A percentile compares a stretch with the other conserved stretches of the same genome.
phyloP scores from a whole-genome alignment of 768 basidiomycete species.

The Pleurotus citrinopileatus region DNA sequence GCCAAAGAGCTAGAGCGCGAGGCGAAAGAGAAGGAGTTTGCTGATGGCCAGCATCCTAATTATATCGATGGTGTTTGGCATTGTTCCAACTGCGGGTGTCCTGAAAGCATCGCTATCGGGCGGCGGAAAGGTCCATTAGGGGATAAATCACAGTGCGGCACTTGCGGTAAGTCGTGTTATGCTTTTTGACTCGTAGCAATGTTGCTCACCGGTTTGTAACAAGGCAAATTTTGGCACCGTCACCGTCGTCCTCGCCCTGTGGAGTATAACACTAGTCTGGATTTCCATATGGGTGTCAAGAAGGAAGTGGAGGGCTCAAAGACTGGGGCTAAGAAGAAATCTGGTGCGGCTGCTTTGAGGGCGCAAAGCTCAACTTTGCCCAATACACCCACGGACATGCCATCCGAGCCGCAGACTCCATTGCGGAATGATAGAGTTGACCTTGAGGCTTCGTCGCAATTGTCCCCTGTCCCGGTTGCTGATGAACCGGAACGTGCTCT shows the following conservation, averaged over 20 bases:
- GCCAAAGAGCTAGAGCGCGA: conserved; percentile 76
- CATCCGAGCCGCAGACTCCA: conserved; percentile 41
- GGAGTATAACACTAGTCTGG: conserved; percentile 73
- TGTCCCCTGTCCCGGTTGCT: conserved; percentile 22
- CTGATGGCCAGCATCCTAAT: conserved; percentile 80
- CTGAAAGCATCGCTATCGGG: conserved; percentile 82
- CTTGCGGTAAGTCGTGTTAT: conserved; percentile 69
- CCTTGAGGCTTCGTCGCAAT: conserved; percentile 29
- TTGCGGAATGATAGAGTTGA: conserved; percentile 33
- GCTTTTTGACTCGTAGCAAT: conserved; percentile 4
- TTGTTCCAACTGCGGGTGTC: conserved; percentile 93
- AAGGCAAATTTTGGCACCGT: conserved; percentile 90
- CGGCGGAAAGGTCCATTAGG: conserved; percentile 88
- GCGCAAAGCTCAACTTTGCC: conserved; percentile 38
- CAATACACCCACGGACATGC: conserved; percentile 34
- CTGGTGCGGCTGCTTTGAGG: conserved; percentile 46
- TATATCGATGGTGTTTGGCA: conserved; percentile 88
- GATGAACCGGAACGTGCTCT: conserved; percentile 53
- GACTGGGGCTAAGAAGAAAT: conserved; percentile 54
- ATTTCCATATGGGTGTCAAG: conserved; percentile 59
- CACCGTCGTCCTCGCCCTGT: conserved; percentile 80
- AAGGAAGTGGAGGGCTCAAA: conserved; percentile 57
- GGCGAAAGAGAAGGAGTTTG: conserved; percentile 81
- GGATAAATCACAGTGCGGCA: conserved; percentile 86
- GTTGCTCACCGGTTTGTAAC: neutral